Percentiles rank a stretch among this genome's conserved stretches.
phyloP scores from a whole-genome alignment of 2,329 filamentous ascomycete genomes.

The Berkeleyomyces rouxiae region DNA sequence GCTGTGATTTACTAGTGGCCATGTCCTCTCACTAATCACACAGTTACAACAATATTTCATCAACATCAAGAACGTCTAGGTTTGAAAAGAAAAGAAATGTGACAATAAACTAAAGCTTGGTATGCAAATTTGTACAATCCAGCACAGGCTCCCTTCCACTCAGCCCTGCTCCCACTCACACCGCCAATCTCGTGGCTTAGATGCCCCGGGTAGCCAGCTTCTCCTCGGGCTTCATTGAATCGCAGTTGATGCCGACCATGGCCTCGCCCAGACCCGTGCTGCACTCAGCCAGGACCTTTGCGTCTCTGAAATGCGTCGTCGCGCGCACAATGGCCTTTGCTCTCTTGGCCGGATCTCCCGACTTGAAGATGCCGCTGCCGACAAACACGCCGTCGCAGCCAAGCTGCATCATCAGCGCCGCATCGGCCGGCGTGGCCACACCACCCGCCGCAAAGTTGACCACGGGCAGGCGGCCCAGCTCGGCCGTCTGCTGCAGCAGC shows the following conservation, averaged over 20 bases:
- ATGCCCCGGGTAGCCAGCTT: slow-evolving; percentile 77
- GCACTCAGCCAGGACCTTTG: slow-evolving; percentile 71
- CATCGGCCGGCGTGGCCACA: slow-evolving; percentile 95
- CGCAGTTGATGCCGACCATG: slow-evolving; percentile 90
- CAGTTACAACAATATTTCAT: too few species aligned
- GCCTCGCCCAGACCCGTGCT: slow-evolving; percentile 86
- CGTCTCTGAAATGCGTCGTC: slow-evolving; percentile 75
- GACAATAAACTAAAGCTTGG: neutral
- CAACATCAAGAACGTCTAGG: too few species aligned
- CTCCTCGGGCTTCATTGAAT: slow-evolving; percentile 57
- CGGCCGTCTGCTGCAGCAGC: slow-evolving; percentile 71
- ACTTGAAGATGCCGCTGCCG: slow-evolving; percentile 94
- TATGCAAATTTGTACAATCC: neutral
- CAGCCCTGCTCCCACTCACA: neutral
- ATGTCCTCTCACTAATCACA: too few species aligned
- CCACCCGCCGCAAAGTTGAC: slow-evolving; percentile 98
- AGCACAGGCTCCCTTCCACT: too few species aligned
- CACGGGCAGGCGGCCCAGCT: slow-evolving; percentile 75
- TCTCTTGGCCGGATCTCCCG: slow-evolving; percentile 72
- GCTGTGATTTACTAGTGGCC: too few species aligned
- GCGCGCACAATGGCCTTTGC: slow-evolving; percentile 91
- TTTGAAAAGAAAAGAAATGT: too few species aligned
- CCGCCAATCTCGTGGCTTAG: slow-evolving; percentile 30
- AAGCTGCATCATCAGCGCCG: slow-evolving; percentile 94
- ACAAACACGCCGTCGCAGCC: slow-evolving; percentile 98